Evolutionary conservation across 345 rosid genomes (phyloP).

Genomic region (Raphanus sativus): DNA sequence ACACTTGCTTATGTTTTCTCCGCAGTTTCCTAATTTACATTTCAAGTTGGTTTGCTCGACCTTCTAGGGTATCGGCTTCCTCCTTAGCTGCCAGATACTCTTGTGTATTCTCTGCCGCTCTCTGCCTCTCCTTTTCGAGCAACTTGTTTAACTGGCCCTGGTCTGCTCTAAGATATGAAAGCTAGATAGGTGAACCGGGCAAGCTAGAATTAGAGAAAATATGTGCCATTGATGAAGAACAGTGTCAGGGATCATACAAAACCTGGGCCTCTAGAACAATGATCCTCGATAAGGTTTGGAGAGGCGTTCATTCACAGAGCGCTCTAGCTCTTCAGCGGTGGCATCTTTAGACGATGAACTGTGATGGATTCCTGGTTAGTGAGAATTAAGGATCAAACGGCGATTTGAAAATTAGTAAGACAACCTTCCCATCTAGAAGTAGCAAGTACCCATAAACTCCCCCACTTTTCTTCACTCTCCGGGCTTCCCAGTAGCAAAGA

Average conservation of each 20-base stretch:
- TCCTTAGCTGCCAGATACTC: conserved; percentile 96
- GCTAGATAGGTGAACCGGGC: conserved; percentile 23
- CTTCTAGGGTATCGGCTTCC: too few relatives aligned
- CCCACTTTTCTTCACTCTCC: background rate
- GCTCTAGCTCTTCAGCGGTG: conserved; percentile 86
- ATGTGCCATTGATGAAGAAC: conserved; percentile 10
- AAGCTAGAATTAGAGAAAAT: conserved; percentile 32
- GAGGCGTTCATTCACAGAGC: conserved; percentile 83
- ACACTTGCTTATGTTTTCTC: conserved; percentile 81
- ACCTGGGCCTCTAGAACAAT: conserved; percentile 99
- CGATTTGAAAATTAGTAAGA: background rate
- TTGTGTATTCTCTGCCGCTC: conserved; percentile 94
- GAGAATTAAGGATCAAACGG: background rate
- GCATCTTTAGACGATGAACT: conserved; percentile 51
- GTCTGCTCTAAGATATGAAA: too few relatives aligned
- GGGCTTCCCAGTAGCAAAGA: background rate
- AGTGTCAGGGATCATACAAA: conserved; percentile 20
- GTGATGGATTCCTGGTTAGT: background rate
- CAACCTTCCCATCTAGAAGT: background rate
- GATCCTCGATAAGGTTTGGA: conserved; percentile 91
- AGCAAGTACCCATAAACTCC: background rate
- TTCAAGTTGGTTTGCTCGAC: conserved; percentile 83
- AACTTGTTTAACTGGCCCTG: conserved; percentile 34
- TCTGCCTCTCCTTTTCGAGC: conserved; percentile 91
- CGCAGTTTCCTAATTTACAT: conserved; percentile 73